Evolutionary conservation across 495 filamentous ascomycete genomes (phyloP), one percentile per base, ranked within the genome.

Genomic region (Ramalina intermedia): DNA sequence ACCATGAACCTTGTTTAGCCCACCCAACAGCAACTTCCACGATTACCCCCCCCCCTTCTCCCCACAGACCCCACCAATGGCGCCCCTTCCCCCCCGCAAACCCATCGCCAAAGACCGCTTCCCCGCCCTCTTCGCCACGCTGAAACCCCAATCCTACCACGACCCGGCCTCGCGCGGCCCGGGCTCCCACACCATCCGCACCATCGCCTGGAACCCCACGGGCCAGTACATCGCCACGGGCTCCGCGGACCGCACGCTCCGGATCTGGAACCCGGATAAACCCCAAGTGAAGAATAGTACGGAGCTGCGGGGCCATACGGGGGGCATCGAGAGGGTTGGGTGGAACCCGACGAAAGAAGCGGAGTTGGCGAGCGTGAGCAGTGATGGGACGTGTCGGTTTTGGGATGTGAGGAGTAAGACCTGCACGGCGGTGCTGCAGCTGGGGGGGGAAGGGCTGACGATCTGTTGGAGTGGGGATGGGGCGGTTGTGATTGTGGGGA

Each of bases 231-330:
- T 98, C 52, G 91, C 93, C 1, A 89, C 88, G 2, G 93, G 87
- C 37, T 78, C 86, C 20, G 71, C 77, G 8, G 85, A 94, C 61
- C 80, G 82, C 46, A 87, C 86, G 12, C 63, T 96, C 24, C 80
- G 87, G 42, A 87, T 94, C 52, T 86, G 88, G 88, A 94, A 94
- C 60, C 87, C 85, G 0, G 89, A 95, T 50, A 84, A 85, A 57
- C 75, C 81, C 20, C 76, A 83, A 60, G 78, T 83, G 27, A 80
- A 78, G 55, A 81, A 89, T 60, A 85, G 83, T 11, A 95, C 88
- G 1, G 88, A 94, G 54, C 74, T 95, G 49, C 82, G 82, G 46
- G 89, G 88, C 6, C 86, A 93, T 61, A 64, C 74, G 2, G 80
- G 77, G 9, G 71, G 69, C 7, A 81, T 96, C 16, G 90, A 96